These are phyloP conservation scores for Scleroderma citrinum DNA, from an alignment of 768 basidiomycete species.

Conservation along the genomic window DNA sequence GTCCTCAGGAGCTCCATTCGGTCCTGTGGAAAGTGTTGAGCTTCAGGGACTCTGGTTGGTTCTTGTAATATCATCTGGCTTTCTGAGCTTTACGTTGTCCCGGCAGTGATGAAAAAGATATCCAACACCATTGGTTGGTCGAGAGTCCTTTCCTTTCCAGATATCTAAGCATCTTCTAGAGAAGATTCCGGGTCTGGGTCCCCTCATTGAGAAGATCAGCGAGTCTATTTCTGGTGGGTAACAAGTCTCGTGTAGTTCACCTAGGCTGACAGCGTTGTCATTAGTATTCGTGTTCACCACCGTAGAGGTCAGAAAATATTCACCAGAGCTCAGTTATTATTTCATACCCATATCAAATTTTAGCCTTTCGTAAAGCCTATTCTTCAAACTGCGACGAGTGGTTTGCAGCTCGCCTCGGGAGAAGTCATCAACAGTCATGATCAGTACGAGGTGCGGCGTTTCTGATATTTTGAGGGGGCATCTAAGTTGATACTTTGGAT, in stretches of 20 bases:
- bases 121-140: conserved; percentile 58
- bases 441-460: conserved; percentile 56
- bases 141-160: not conserved
- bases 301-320: conserved; percentile 50
- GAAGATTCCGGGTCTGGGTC: conserved; percentile 74
- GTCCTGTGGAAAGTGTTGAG: conserved; percentile 81
- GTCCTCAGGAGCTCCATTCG: conserved; percentile 79
- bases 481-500: not conserved
- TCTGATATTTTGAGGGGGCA: no score
- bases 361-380: conserved; percentile 80
- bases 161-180: conserved; percentile 35
- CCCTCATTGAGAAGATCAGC: conserved; percentile 72
- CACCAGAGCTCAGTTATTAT: not conserved
- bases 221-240: conserved; percentile 60
- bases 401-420: conserved; percentile 56
- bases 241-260: not conserved
- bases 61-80: not conserved
- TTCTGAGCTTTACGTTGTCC: not conserved
- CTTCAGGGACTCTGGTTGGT: conserved; percentile 70
- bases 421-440: conserved; percentile 78
- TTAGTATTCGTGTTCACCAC: conserved; percentile 80
- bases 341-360: not conserved
- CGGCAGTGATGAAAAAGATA: conserved; percentile 68
- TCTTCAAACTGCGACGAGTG: conserved; percentile 60
- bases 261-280: conserved; percentile 5